Base-by-base conservation (phyloP, 805 yeast genomes). In the Ogataea ramenticola region DNA sequence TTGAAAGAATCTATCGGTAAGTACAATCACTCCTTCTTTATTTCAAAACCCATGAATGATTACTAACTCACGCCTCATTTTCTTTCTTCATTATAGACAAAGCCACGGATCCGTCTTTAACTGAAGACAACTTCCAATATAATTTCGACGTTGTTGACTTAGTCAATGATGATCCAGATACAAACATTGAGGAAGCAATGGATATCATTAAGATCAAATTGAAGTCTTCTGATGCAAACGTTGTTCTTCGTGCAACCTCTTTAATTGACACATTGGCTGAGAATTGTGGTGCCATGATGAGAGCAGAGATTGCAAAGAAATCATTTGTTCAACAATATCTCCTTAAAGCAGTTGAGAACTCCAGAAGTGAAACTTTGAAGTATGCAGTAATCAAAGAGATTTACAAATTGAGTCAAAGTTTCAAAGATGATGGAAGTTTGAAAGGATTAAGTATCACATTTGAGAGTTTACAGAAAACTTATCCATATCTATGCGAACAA, bases 371-470 rank as follows among this genome's bases (percentile, higher is more conserved):
- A 24, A 72, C 79, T 3, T 84, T 93, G 43, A 86, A 86, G 60
- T 60, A 67, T 41, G 75, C 77, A 41, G 68, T 87, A 4, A 75
- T 79, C 12, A 86, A 83, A 55, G 80, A 82, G 29, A 72, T 89
- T 37, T 73, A 71, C 42, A 88, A 86, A 55, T 68, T 93, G 49
- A 62, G 81, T 19, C 64, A 72, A 33, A 74, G 83, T 3, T 87
- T 89, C 61, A 68, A 73, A 44, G 60, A 62, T 22, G 98, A 93
- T 60, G 91, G 93, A 0, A 81, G 91, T 3, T 71, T 91, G 53
- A 72, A 72, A 46, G 80, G 84, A 2, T 77, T 90, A 75, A 67
- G 70, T 16, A 84, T 78, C 49, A 79, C 87, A 0, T 76, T 75
- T 53, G 62, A 66, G 17, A 72, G 69, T 27, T 70, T 86, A 24